A percentile compares a stretch with the other conserved stretches of the same genome.
phyloP scores from a whole-genome alignment of 805 yeast species.

The Lachancea fermentati region DNA sequence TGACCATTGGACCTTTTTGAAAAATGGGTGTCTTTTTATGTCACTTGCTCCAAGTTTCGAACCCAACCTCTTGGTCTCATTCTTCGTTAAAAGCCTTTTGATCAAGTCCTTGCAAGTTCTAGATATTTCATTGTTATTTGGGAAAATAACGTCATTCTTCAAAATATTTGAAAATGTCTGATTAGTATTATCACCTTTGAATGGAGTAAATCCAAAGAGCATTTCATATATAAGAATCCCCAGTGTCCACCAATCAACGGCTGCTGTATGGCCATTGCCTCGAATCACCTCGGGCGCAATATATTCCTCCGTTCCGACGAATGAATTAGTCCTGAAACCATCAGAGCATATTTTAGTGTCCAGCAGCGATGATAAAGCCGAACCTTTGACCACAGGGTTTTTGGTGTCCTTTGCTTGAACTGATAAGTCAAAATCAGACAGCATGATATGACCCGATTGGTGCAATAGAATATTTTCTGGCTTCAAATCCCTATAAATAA shows the following conservation, averaged over 20 bases:
- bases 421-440: slow-evolving; percentile 91
- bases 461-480: slow-evolving; percentile 94
- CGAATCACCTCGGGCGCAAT: slow-evolving; percentile 97
- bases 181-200: slow-evolving; percentile 85
- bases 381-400: slow-evolving; percentile 45
- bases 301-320: slow-evolving; percentile 98
- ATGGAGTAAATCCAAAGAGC: slow-evolving; percentile 95
- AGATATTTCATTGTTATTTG: slow-evolving; percentile 61
- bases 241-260: slow-evolving; percentile 99
- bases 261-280: slow-evolving; percentile 95
- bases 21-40: slow-evolving; percentile 83
- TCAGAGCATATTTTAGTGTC: slow-evolving; percentile 95
- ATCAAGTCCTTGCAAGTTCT: slow-evolving; percentile 75
- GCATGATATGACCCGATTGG: slow-evolving; percentile 97
- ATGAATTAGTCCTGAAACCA: slow-evolving; percentile 94
- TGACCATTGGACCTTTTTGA: slow-evolving; percentile 94
- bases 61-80: slow-evolving; percentile 84
- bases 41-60: slow-evolving; percentile 94
- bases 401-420: slow-evolving; percentile 78
- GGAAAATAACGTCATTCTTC: slow-evolving; percentile 76
- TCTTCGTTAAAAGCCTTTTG: slow-evolving; percentile 77
- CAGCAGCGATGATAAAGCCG: slow-evolving; percentile 36
- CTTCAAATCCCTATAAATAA: slow-evolving; percentile 90
- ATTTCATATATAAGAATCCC: slow-evolving; percentile 92
- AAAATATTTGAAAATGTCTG: slow-evolving; percentile 84